Evolutionary conservation across 306 rosid species (phyloP).

Genomic region (Castanea mollissima): DNA sequence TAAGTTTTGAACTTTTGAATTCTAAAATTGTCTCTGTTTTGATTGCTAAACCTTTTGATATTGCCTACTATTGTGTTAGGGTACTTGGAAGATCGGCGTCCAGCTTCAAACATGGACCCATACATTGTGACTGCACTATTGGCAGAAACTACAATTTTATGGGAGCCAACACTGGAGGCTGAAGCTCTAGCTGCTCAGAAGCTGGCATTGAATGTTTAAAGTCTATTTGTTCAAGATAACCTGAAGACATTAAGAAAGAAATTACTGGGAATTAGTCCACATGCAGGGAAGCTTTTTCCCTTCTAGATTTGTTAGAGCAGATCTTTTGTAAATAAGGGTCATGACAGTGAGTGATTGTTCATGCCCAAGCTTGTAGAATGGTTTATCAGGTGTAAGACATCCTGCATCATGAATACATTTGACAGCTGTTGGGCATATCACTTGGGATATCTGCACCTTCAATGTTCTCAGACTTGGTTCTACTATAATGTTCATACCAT

Average conservation of each 20-base stretch:
- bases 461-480: not conserved
- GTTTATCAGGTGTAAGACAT: conserved; percentile 33
- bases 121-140: conserved; percentile 75
- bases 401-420: conserved; percentile 28
- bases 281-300: conserved; percentile 23
- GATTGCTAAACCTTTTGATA: conserved; percentile 17
- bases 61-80: conserved; percentile 44
- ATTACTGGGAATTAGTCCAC: conserved; percentile 7
- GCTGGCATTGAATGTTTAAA: conserved; percentile 71
- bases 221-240: conserved; percentile 19
- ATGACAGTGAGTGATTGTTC: conserved; percentile 20
- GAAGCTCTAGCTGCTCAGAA: conserved; percentile 99
- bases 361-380: conserved; percentile 32
- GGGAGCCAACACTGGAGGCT: conserved; percentile 97
- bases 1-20: not conserved
- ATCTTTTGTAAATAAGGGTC: conserved; percentile 48
- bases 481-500: not conserved
- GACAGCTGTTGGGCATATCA: conserved; percentile 22
- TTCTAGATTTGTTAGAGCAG: conserved; percentile 45
- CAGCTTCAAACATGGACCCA: conserved; percentile 99
- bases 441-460: conserved; percentile 15
- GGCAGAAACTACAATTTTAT: conserved; percentile 79
- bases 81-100: conserved; percentile 99
- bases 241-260: conserved; percentile 18
- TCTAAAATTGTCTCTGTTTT: not conserved